phyloP scores from a whole-genome alignment of 2,329 filamentous ascomycete genomes.

The Beauveria medogensis region DNA sequence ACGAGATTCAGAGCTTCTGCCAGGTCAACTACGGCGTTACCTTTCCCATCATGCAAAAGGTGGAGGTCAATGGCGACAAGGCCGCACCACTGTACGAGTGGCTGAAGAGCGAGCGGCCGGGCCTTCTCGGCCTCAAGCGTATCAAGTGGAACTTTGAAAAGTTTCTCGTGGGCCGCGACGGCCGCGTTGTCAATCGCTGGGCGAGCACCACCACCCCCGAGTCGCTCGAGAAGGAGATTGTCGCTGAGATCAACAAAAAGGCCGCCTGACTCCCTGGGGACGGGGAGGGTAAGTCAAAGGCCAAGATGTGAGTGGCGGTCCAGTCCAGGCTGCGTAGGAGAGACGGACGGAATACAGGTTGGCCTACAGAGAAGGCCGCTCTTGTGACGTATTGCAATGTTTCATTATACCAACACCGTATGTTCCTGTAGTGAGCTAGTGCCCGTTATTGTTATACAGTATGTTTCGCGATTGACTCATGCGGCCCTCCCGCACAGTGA shows the following conservation, averaged over 20 bases:
- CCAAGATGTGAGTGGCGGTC: neutral
- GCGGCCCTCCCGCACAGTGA: no score
- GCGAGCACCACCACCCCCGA: slow-evolving; percentile 84
- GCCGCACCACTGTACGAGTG: slow-evolving; percentile 75
- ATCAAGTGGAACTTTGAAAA: slow-evolving; percentile 99
- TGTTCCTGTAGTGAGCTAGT: neutral
- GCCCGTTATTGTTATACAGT: neutral
- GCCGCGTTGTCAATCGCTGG: slow-evolving; percentile 79
- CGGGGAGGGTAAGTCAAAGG: neutral
- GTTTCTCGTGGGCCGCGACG: slow-evolving; percentile 82
- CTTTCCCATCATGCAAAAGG: slow-evolving; percentile 87
- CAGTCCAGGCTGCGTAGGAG: neutral
- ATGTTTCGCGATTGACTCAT: neutral
- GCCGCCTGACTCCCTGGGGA: slow-evolving; percentile 6
- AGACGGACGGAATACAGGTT: neutral
- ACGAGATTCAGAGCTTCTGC: slow-evolving; percentile 78
- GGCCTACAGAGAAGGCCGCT: neutral
- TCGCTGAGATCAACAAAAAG: slow-evolving; percentile 61
- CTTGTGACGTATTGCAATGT: neutral
- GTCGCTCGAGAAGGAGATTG: slow-evolving; percentile 63
- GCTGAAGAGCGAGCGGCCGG: slow-evolving; percentile 66
- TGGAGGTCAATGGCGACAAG: slow-evolving; percentile 83
- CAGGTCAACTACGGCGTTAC: slow-evolving; percentile 85
- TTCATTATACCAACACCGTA: neutral
- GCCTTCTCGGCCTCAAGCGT: slow-evolving; percentile 77